Evolutionary conservation across 2,329 filamentous ascomycete species (phyloP), one percentile per base, ranked within the genome.

Genomic region (Pseudogymnoascus pannorum): DNA sequence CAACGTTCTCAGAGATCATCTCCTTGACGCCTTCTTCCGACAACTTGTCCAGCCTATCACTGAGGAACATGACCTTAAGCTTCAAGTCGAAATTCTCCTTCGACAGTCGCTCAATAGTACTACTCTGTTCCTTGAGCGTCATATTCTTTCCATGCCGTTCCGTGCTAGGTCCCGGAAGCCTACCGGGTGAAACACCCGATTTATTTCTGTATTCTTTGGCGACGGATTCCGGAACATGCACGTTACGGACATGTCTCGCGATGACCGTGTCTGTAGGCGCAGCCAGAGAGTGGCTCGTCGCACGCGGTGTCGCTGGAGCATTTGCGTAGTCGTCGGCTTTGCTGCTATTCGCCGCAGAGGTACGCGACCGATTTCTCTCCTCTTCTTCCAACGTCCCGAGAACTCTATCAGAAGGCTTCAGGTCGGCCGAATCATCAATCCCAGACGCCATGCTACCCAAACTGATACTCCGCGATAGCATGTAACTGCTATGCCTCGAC

Each of bases 21-120:
- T 97, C 93, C 76, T 96, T 96, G 72, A 99, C 88, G 65, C 92
- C 92, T 75, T 97, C 93, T 72, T 97, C 93, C 1, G 92, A 97
- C 42, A 95, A 83, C 71, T 93, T 94, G 74, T 96, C 92, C 18
- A 99, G 78, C 1, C 93, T 89, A 73, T 97, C 91, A 69, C 93
- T 95, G 57, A 99, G 82, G 71, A 97, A 99, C 80, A 97, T 95
- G 66, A 97, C 94, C 73, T 96, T 95, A 75, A 97, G 86, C 75
- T 97, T 97, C 61, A 97, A 78, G 72, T 97, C 93, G 72, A 97
- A 99, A 66, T 99, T 99, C 74, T 99, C 94, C 75, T 99, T 99
- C 63, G 91, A 95, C 2, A 97, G 81, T 63, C 92, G 87, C 74
- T 99, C 94, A 66, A 99, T 97, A 12, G 93, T 97, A 75, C 89